Evolutionary conservation across 2,329 filamentous ascomycete species (phyloP).

Genomic region (Arthroderma sp.): DNA sequence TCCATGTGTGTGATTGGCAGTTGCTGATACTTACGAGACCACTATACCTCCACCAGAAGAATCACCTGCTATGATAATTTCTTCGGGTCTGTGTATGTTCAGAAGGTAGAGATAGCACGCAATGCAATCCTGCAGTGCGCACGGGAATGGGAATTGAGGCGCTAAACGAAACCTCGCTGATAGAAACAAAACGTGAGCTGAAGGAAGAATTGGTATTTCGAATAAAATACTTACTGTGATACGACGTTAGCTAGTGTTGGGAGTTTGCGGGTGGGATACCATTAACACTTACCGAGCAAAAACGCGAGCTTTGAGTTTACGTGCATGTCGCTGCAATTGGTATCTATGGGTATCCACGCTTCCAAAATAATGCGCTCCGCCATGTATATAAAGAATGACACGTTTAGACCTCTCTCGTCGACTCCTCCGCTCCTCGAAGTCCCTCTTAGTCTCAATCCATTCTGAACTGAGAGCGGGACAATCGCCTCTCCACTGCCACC

Average conservation of each 20-base stretch:
- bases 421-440: constrained; percentile 60
- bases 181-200: not conserved
- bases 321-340: constrained; percentile 88
- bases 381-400: constrained; percentile 88
- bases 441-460: constrained; percentile 89
- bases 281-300: constrained; percentile 49
- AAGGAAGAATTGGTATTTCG: too few relatives aligned
- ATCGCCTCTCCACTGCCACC: constrained; percentile 76
- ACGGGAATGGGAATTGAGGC: constrained; percentile 92
- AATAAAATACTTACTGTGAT: too few relatives aligned
- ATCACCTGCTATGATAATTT: constrained; percentile 80
- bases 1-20: not conserved
- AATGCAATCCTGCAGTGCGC: constrained; percentile 77
- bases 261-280: not conserved
- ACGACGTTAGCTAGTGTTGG: too few relatives aligned
- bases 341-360: constrained; percentile 96
- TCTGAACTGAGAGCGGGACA: constrained; percentile 60
- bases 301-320: constrained; percentile 81
- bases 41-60: constrained; percentile 91
- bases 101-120: constrained; percentile 78
- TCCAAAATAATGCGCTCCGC: constrained; percentile 90
- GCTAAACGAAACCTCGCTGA: constrained; percentile 65
- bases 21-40: constrained; percentile 35
- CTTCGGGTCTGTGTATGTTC: constrained; percentile 59
- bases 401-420: constrained; percentile 48